Evolutionary conservation across 169 alveolate genomes (phyloP).

Genomic region (Eimeria tenella): DNA sequence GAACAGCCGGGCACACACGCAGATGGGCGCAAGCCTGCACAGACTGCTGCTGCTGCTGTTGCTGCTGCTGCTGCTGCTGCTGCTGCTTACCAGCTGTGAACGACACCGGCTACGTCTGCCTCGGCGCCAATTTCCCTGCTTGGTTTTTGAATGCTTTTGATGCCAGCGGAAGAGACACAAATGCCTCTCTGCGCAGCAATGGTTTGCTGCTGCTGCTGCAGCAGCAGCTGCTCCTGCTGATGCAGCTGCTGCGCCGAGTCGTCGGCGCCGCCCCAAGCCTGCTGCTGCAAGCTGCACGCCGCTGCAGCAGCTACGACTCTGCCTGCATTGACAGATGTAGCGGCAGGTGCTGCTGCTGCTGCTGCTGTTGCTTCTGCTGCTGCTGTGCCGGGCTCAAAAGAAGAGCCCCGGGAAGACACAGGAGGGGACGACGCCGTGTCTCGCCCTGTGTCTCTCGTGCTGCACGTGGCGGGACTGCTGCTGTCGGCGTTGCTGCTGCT

Average conservation of each 20-base stretch:
- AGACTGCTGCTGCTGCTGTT: too few species aligned
- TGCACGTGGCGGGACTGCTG: neutral
- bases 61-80: neutral
- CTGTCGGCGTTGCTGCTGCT: neutral
- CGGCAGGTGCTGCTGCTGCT: neutral
- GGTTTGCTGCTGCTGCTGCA: neutral
- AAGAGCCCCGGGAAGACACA: neutral
- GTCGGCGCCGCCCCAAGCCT: neutral
- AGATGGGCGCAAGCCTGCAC: too few species aligned
- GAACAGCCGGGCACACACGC: too few species aligned
- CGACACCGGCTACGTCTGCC: neutral
- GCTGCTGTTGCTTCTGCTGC: neutral
- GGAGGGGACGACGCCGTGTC: neutral
- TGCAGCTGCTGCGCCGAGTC: neutral
- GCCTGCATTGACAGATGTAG: too few species aligned
- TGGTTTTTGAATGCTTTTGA: neutral
- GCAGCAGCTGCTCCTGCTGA: neutral
- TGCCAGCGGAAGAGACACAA: neutral
- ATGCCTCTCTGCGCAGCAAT: neutral
- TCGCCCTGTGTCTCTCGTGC: neutral
- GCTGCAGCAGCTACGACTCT: too few species aligned
- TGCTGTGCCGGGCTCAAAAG: neutral
- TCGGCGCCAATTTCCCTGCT: neutral
- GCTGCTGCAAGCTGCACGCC: neutral
- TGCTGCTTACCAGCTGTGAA: neutral